A percentile compares a stretch with the other conserved stretches of the same genome.
These are phyloP conservation scores for Cerrena zonata DNA, from an alignment of 1,284 basidiomycete species.

Conservation along the genomic window DNA sequence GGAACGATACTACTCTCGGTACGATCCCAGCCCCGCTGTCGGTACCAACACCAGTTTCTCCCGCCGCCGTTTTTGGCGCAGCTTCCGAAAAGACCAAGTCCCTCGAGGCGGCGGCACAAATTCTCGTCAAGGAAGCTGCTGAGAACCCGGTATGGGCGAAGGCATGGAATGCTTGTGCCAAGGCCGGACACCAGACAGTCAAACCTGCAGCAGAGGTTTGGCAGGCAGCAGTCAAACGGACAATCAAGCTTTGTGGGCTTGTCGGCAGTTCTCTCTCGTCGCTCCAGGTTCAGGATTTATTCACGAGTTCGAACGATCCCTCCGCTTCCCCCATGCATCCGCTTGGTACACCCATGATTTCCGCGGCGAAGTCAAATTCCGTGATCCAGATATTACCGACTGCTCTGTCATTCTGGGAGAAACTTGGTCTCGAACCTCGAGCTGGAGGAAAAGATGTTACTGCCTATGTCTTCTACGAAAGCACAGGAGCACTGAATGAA, in stretches of 20 bases:
- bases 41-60: conserved; percentile 73
- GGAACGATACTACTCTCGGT: conserved; percentile 38
- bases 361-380: conserved; percentile 56
- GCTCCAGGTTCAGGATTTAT: conserved; percentile 31
- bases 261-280: conserved; percentile 27
- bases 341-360: conserved; percentile 47
- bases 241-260: conserved; percentile 30
- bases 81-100: conserved; percentile 57
- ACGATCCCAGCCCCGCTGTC: conserved; percentile 41
- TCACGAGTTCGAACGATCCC: conserved; percentile 29
- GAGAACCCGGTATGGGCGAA: conserved; percentile 64
- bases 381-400: conserved; percentile 61
- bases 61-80: conserved; percentile 57
- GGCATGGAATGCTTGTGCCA: conserved; percentile 50
- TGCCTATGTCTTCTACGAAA: conserved; percentile 65
- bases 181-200: conserved; percentile 20
- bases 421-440: conserved; percentile 66
- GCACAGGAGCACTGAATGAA: conserved; percentile 41
- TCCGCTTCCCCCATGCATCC: background rate
- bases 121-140: conserved; percentile 58
- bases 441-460: conserved; percentile 64
- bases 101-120: conserved; percentile 57
- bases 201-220: conserved; percentile 3
- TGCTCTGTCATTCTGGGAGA: conserved; percentile 76
- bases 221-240: conserved; percentile 38